phyloP scores from a whole-genome alignment of 106 monocot species.

The Dendrobium officinale region DNA sequence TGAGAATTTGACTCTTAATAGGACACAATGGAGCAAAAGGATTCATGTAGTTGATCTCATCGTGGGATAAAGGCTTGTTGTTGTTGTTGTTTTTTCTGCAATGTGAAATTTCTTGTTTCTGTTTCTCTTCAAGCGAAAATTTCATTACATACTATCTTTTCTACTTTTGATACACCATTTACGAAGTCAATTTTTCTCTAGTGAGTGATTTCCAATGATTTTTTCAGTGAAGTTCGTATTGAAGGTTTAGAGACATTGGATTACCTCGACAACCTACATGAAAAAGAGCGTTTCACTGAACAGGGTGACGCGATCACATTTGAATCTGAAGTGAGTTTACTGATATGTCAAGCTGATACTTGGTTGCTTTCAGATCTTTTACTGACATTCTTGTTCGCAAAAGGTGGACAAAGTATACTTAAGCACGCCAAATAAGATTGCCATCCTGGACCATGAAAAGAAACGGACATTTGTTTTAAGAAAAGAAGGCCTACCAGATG shows the following conservation, averaged over 20 bases:
- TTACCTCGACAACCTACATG: slow-evolving; percentile 54
- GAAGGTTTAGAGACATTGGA: slow-evolving; percentile 73
- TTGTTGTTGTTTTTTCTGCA: no score
- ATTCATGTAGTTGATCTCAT: no score
- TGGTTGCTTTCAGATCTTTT: not conserved
- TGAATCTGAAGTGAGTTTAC: slow-evolving; percentile 60
- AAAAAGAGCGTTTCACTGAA: slow-evolving; percentile 47
- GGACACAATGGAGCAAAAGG: no score
- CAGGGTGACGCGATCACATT: slow-evolving; percentile 69
- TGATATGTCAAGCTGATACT: not conserved
- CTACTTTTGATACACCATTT: no score
- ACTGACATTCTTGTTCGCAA: slow-evolving; percentile 5
- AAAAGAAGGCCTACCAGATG: slow-evolving; percentile 86
- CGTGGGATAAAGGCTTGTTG: no score
- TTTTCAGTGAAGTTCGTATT: slow-evolving; percentile 63
- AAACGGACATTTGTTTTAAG: slow-evolving; percentile 71
- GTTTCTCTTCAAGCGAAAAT: no score
- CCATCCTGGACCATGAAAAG: slow-evolving; percentile 83
- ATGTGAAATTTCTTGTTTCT: no score
- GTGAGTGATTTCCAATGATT: not conserved
- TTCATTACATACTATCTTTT: no score
- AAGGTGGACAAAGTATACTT: slow-evolving; percentile 79
- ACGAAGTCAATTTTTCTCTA: not conserved
- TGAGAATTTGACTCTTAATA: no score
- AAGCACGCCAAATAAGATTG: slow-evolving; percentile 68